Evolutionary conservation across 2,329 filamentous ascomycete genomes (phyloP).

Genomic region (Drechslera avenae): DNA sequence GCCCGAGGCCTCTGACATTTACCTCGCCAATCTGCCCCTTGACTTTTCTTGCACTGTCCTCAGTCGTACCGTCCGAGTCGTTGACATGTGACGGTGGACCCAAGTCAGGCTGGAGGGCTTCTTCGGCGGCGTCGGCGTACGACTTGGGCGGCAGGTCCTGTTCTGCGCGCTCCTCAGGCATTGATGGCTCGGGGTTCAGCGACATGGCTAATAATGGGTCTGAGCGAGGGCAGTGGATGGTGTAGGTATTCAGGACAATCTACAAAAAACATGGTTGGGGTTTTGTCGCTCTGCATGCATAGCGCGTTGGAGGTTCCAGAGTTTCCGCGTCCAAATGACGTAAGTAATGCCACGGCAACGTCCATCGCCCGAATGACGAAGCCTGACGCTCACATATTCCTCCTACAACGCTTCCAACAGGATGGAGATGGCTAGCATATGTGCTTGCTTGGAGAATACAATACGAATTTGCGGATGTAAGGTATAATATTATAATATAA

Average conservation of each 20-base stretch:
- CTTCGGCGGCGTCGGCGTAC: constrained; percentile 51
- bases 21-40: constrained; percentile 15
- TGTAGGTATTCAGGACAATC: constrained; percentile 5
- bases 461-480: too few relatives aligned
- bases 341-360: neutral
- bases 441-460: too few relatives aligned
- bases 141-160: constrained; percentile 51
- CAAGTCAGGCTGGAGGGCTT: constrained; percentile 32
- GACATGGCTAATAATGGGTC: constrained; percentile 41
- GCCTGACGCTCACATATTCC: too few relatives aligned
- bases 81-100: constrained; percentile 33
- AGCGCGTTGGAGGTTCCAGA: constrained; percentile 27
- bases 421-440: too few relatives aligned
- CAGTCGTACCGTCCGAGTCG: constrained; percentile 19
- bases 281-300: constrained; percentile 29
- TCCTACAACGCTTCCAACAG: too few relatives aligned
- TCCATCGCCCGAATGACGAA: too few relatives aligned
- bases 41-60: constrained; percentile 9
- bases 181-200: constrained; percentile 50
- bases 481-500: too few relatives aligned
- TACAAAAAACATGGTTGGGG: constrained; percentile 12
- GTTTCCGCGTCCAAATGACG: constrained; percentile 27
- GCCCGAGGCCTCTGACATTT: constrained; percentile 22
- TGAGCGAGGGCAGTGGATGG: constrained; percentile 3
- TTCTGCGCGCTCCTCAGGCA: constrained; percentile 47